phyloP scores from a whole-genome alignment of 2,329 filamentous ascomycete genomes.

The Ophiosphaerella narmari region DNA sequence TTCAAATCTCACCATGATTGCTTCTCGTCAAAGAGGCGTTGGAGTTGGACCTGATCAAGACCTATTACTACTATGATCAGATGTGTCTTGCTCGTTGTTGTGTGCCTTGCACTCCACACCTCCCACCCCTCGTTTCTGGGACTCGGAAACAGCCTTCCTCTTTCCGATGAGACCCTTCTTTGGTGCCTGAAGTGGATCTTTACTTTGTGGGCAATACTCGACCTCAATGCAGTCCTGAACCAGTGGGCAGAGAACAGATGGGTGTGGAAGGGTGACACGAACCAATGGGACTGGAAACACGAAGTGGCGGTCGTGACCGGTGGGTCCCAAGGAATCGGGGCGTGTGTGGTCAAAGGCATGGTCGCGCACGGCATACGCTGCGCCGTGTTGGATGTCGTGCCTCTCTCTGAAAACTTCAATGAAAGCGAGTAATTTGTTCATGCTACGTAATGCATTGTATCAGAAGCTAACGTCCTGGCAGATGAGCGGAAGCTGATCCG shows the following conservation, averaged over 20 bases:
- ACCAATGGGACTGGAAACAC: slow-evolving; percentile 34
- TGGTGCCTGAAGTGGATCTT: slow-evolving; percentile 34
- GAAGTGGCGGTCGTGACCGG: slow-evolving; percentile 46
- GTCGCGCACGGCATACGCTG: slow-evolving; percentile 38
- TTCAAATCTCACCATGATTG: too few species aligned
- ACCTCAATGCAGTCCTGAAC: slow-evolving; percentile 35
- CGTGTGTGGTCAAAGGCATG: slow-evolving; percentile 38
- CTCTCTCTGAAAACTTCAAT: slow-evolving; percentile 33
- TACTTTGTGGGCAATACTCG: slow-evolving; percentile 25
- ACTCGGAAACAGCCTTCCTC: slow-evolving; percentile 10
- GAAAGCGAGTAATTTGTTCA: slow-evolving; percentile 21
- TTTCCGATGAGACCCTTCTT: slow-evolving; percentile 28
- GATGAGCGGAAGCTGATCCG: slow-evolving; percentile 24
- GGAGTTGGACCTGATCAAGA: neutral
- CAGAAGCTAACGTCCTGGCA: slow-evolving; percentile 4
- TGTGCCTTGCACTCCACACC: slow-evolving; percentile 20
- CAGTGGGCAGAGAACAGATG: slow-evolving; percentile 47
- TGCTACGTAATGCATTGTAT: neutral
- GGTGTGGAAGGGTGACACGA: slow-evolving; percentile 37
- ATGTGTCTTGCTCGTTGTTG: slow-evolving; percentile 19
- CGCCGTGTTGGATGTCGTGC: slow-evolving; percentile 42
- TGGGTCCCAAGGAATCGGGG: slow-evolving; percentile 43
- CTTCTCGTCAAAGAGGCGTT: too few species aligned
- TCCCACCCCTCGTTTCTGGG: slow-evolving; percentile 27
- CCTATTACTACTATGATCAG: slow-evolving; percentile 23